phyloP scores from a whole-genome alignment of 2,329 filamentous ascomycete species.

The Aureobasidium zeae region DNA sequence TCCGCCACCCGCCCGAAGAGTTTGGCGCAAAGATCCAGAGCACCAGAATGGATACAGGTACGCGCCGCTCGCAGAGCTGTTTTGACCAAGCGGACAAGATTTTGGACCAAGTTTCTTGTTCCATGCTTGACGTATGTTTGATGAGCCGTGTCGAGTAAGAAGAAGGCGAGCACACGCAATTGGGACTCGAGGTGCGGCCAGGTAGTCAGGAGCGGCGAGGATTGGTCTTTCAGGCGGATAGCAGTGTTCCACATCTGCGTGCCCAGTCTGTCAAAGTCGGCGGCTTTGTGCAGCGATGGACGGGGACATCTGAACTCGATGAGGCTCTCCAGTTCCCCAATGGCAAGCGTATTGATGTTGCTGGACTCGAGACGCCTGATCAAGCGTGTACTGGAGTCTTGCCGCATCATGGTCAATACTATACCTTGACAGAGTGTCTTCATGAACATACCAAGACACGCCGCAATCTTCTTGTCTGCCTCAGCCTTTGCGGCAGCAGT shows the following conservation, averaged over 20 bases:
- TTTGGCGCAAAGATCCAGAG: constrained; percentile 50
- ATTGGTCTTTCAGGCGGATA: constrained; percentile 37
- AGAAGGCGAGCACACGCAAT: constrained; percentile 53
- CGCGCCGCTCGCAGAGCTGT: constrained; percentile 58
- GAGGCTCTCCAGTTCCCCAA: neutral
- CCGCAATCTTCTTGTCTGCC: neutral
- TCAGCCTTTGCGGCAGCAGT: neutral
- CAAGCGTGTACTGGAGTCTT: constrained; percentile 10
- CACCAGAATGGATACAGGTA: constrained; percentile 51
- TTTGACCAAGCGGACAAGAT: constrained; percentile 50
- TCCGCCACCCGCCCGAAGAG: constrained; percentile 56
- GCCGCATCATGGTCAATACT: neutral
- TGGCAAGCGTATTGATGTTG: neutral
- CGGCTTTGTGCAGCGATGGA: constrained; percentile 27
- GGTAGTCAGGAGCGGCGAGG: constrained; percentile 6
- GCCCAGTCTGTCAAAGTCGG: constrained; percentile 48
- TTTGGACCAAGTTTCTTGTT: constrained; percentile 23
- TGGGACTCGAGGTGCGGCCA: constrained; percentile 21
- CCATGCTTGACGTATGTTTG: constrained; percentile 22
- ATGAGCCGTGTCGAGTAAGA: constrained; percentile 54
- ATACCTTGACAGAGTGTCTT: neutral
- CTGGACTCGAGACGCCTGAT: constrained; percentile 5
- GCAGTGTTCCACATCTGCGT: constrained; percentile 59
- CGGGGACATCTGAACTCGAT: constrained; percentile 19
- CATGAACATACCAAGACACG: constrained; percentile 6